These are phyloP conservation scores for Aplosporella prunicola DNA, from an alignment of 2,329 filamentous ascomycete genomes.

Conservation along the genomic window DNA sequence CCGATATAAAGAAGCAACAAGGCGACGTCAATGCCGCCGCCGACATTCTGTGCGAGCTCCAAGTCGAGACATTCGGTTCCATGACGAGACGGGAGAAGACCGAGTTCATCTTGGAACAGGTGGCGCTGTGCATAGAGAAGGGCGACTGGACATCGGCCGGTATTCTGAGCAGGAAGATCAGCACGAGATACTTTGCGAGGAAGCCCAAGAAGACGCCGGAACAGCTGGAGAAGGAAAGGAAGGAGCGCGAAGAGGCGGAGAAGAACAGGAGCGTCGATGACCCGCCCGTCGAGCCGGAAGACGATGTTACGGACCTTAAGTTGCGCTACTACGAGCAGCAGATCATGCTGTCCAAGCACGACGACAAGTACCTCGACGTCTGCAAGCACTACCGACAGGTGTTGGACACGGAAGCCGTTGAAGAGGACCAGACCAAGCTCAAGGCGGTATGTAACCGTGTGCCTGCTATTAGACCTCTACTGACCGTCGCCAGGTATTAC, in stretches of 20 bases:
- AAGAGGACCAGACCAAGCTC: constrained; percentile 78
- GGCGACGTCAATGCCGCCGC: constrained; percentile 83
- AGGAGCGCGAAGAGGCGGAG: constrained; percentile 77
- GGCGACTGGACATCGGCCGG: constrained; percentile 93
- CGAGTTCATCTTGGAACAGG: constrained; percentile 94
- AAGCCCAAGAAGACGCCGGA: constrained; percentile 86
- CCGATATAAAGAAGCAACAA: constrained; percentile 94
- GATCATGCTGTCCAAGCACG: constrained; percentile 89
- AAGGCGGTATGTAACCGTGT: constrained; percentile 53
- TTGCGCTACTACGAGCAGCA: constrained; percentile 95
- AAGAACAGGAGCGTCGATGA: constrained; percentile 69
- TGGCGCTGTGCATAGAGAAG: constrained; percentile 87
- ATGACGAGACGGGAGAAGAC: constrained; percentile 98
- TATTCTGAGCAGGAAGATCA: constrained; percentile 93
- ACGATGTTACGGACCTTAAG: constrained; percentile 94
- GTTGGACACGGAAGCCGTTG: constrained; percentile 88
- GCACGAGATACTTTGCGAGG: constrained; percentile 80
- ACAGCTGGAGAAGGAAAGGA: constrained; percentile 82
- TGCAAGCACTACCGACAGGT: constrained; percentile 99
- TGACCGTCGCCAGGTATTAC: constrained; percentile 55
- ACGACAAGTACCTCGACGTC: constrained; percentile 91
- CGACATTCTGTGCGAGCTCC: constrained; percentile 91
- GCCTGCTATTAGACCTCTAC: not conserved
- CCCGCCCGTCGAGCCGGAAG: constrained; percentile 63
- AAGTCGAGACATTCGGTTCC: constrained; percentile 97